Percentiles rank a stretch among this genome's conserved stretches.
phyloP scores from a whole-genome alignment of 768 basidiomycete species.

The Tulasnella sp. region DNA sequence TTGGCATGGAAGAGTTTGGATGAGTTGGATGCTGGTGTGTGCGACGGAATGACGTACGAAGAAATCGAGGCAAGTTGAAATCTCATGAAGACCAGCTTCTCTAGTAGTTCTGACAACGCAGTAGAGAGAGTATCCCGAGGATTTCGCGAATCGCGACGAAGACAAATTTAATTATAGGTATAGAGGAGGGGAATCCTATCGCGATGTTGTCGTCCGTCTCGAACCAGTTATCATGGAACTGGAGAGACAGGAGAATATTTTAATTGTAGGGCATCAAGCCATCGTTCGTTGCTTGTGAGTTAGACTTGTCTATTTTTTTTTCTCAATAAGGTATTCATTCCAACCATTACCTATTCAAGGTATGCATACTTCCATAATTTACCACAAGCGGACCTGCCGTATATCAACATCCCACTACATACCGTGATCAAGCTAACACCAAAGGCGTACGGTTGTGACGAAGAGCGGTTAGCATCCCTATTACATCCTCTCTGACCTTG shows the following conservation, averaged over 20 bases:
- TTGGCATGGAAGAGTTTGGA: slow-evolving; percentile 98
- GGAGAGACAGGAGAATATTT: slow-evolving; percentile 91
- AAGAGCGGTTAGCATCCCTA: slow-evolving; percentile 52
- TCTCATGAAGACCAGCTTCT: not conserved
- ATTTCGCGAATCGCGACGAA: slow-evolving; percentile 94
- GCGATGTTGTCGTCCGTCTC: slow-evolving; percentile 87
- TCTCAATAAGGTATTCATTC: not conserved
- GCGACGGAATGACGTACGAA: slow-evolving; percentile 98
- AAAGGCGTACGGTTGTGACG: slow-evolving; percentile 96
- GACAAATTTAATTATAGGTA: slow-evolving; percentile 99
- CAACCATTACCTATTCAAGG: slow-evolving; percentile 36
- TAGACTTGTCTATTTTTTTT: not conserved
- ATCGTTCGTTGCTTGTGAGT: slow-evolving; percentile 50
- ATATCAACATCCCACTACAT: slow-evolving; percentile 93
- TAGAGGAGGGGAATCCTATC: slow-evolving; percentile 92
- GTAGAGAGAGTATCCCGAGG: slow-evolving; percentile 87
- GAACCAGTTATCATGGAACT: slow-evolving; percentile 99
- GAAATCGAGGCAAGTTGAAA: slow-evolving; percentile 71
- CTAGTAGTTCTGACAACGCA: not conserved
- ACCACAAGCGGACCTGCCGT: slow-evolving; percentile 86
- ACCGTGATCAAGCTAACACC: slow-evolving; percentile 98
- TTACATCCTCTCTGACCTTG: not conserved
- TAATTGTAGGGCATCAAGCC: slow-evolving; percentile 94
- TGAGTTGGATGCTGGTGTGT: slow-evolving; percentile 96
- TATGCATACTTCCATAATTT: slow-evolving; percentile 96